Conservation (phyloP, 257 asterid species). For the Penstemon barbatus region DNA sequence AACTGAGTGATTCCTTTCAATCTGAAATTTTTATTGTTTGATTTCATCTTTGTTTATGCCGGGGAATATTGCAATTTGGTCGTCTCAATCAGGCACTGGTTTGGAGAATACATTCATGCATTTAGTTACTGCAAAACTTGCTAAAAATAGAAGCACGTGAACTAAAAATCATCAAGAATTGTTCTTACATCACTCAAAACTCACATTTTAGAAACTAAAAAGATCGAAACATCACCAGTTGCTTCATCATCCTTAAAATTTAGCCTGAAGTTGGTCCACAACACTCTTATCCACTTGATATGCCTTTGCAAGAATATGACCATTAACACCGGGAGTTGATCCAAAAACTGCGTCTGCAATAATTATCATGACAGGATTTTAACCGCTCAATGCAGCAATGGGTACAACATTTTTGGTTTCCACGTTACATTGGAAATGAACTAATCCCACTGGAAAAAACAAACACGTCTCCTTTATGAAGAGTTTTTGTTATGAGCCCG, state of each 20-base stretch:
- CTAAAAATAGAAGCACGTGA: too few relatives aligned
- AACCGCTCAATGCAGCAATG: conserved; percentile 44
- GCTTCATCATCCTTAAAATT: conserved; percentile 26
- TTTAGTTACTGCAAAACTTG: too few relatives aligned
- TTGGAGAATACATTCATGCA: too few relatives aligned
- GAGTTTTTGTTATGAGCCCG: conserved; percentile 27
- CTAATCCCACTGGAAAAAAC: conserved; percentile 41
- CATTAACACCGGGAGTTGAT: conserved; percentile 27
- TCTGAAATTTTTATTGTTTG: too few relatives aligned
- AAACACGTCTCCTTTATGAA: conserved; percentile 39
- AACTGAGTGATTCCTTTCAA: too few relatives aligned
- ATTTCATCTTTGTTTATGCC: too few relatives aligned
- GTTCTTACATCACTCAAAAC: conserved; percentile 14
- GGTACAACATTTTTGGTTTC: conserved; percentile 34
- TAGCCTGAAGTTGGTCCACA: conserved; percentile 30
- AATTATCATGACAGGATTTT: conserved; percentile 47
- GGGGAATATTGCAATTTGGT: too few relatives aligned
- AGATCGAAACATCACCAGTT: neutral
- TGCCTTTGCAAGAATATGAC: conserved; percentile 42
- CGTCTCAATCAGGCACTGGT: too few relatives aligned
- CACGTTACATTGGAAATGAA: conserved; percentile 42
- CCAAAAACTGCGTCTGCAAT: conserved; percentile 41
- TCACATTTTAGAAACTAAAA: neutral
- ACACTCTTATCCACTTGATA: conserved; percentile 42
- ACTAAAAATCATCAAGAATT: neutral